phyloP scores from a whole-genome alignment of 352 stramenopile species.

The Globisporangium camurandrum region DNA sequence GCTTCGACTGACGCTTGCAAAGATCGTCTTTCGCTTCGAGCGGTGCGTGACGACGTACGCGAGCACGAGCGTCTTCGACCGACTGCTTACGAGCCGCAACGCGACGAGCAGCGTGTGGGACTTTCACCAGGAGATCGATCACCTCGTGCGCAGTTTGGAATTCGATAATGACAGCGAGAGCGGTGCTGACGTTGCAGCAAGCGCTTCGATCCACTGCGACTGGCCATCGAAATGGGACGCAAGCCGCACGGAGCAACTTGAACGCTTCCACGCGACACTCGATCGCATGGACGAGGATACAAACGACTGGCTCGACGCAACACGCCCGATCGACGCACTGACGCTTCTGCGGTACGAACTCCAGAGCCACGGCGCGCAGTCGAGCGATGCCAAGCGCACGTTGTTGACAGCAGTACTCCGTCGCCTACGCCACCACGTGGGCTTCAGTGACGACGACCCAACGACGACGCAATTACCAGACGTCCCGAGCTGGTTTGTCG shows the following conservation, averaged over 20 bases:
- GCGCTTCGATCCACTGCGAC: not conserved
- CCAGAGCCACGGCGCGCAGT: constrained; percentile 1
- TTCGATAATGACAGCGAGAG: no score
- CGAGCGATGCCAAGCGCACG: constrained; percentile 8
- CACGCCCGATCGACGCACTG: constrained; percentile 4
- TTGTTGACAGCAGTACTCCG: constrained; percentile 1
- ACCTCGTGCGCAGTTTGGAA: constrained; percentile 1
- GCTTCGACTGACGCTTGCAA: constrained; percentile 1
- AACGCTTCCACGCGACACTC: not conserved
- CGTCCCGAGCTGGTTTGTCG: constrained; percentile 6
- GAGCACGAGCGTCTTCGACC: not conserved
- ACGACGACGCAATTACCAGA: no score
- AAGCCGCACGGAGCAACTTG: not conserved
- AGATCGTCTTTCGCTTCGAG: constrained; percentile 5
- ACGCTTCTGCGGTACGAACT: constrained; percentile 8
- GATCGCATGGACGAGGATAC: not conserved
- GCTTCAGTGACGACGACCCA: not conserved
- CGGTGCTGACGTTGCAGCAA: not conserved
- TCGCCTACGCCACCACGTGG: not conserved
- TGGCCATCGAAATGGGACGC: constrained; percentile 2
- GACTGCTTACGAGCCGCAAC: constrained; percentile 3
- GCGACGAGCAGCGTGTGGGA: constrained; percentile 4
- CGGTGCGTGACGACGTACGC: constrained; percentile 3
- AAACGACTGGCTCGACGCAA: not conserved
- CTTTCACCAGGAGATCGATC: constrained; percentile 9